Base-by-base conservation (phyloP, 768 basidiomycete species). In the Russula foetens region DNA sequence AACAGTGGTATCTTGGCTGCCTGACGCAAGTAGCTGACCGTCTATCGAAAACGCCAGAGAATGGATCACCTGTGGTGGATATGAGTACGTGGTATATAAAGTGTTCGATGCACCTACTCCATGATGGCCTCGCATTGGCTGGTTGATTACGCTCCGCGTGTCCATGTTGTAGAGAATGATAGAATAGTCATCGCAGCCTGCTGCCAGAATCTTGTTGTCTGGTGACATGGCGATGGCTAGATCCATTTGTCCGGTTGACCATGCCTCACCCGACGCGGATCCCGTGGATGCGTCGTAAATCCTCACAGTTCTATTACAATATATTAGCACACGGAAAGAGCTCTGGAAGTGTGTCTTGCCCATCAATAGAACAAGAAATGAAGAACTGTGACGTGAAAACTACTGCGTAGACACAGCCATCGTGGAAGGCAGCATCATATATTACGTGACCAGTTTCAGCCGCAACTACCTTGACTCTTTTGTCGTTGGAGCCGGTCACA, bases 201-300 rank as follows among this genome's bases (percentile, higher is more conserved):
- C 39, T 24, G 53, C 70, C 46, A 74, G 56, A 11, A 56, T 53
- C 28, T 11, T 63, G 14, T 67, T 63, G 66, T 73, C 63, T 35
- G 65, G 64, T 14, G 72, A 71, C 50, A 69, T 63, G 23, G 63
- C 71, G 53, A 71, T 41, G 58, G 67, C 66, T 43, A 24, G 29
- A 21, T 14, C 7, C 19, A 11, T 53, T 12, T 71, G 62, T 53
- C 53, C 53, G 2, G 47, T 41, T 23, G 49, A 8, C 60, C 59
- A 59, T 6, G 52, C 46, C 14, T 60, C 58, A 38, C 53, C 53
- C 11, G 33, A 43, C 12, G 21, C n/a, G 17, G 38, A 21, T 44
- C 59, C 62, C 0, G 62, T 60, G n/a, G 41, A 15, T 17, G 59
- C 53, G 19, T 60, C 59, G 14, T 54, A 63, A 7, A 56, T 46